Base-by-base conservation (phyloP, 805 yeast genomes). In the Wickerhamiella kurtzmanii region DNA sequence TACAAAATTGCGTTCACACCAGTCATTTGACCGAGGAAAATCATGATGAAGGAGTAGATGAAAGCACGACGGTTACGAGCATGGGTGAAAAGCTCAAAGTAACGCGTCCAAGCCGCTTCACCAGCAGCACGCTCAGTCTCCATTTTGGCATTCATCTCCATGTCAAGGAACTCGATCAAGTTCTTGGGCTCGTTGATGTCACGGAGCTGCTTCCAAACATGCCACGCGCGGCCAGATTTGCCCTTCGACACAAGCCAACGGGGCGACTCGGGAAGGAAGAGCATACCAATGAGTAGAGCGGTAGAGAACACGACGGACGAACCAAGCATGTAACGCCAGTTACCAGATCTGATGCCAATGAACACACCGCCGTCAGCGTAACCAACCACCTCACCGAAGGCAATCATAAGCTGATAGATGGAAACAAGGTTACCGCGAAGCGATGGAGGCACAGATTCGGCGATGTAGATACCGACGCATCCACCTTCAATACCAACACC, bases 401-500 rank as follows among this genome's bases (percentile, higher is more conserved):
- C 83, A 57, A 77, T 74, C 58, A 72, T 75, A 60, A 77, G 72
- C 60, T 78, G 84, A 59, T 76, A 77, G 60, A 77, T 57, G 2
- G 82, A 76, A 19, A 77, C 82, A 43, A 78, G 61, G 49, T 70
- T 72, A 54, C 83, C 83, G 53, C 83, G 69, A 22, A 72, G 68
- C n/a, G 59, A 58, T 1, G 79, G 70, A 8, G 81, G 81, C 22
- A 74, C 76, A 46, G 74, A 72, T 56, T 79, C 83, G 21, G 80
- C 70, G 45, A 77, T 74, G 56, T 77, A 78, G 46, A 76, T 71
- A 55, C 79, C 78, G 52, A 78, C 79, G 56, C 76, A 71, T 41
- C 79, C 80, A 58, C 80, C 79, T 61, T 77, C 82, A 41, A 77
- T 68, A 50, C 84, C 84, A 46, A 78, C 73, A 55, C 82, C 83